phyloP scores from a whole-genome alignment of 208 protist genomes.

The Sergeia podlipaevii region DNA sequence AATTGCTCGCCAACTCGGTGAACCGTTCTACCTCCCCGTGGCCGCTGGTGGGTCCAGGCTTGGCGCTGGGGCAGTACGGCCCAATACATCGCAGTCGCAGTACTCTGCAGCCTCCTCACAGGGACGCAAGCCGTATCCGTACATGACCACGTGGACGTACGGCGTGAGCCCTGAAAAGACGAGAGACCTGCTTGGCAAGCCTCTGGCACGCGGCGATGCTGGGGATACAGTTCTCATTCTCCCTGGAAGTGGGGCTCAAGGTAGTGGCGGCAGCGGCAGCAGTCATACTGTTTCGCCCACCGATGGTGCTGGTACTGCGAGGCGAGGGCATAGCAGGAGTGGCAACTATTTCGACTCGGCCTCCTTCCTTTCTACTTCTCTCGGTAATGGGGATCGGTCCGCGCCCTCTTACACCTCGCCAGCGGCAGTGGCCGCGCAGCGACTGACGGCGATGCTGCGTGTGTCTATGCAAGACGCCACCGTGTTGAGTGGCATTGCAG shows the following conservation, averaged over 20 bases:
- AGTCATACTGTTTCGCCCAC: conserved; percentile 5
- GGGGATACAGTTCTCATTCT: conserved; percentile 22
- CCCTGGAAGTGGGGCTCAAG: too few species aligned
- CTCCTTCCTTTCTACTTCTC: background rate
- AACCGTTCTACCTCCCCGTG: conserved; percentile 19
- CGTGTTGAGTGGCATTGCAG: conserved; percentile 5
- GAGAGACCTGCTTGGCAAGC: conserved; percentile 10
- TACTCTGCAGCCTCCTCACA: background rate
- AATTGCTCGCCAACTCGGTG: conserved; percentile 11
- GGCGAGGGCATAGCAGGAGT: background rate
- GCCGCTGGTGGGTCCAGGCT: background rate
- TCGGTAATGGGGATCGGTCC: background rate
- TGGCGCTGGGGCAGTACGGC: background rate
- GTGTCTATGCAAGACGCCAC: conserved; percentile 41
- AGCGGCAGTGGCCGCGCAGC: conserved; percentile 46
- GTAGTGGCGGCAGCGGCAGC: conserved; percentile 1
- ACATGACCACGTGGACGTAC: conserved; percentile 60
- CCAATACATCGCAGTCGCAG: background rate
- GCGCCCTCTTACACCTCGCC: conserved; percentile 28
- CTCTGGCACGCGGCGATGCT: background rate
- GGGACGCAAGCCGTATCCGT: conserved; percentile 2
- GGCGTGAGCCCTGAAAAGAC: conserved; percentile 30
- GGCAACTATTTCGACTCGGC: background rate
- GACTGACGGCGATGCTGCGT: conserved; percentile 52
- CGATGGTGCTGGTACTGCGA: conserved; percentile 20